Base-by-base conservation (phyloP, 1,139 yeast genomes). In the Arxiozyma bovina region DNA sequence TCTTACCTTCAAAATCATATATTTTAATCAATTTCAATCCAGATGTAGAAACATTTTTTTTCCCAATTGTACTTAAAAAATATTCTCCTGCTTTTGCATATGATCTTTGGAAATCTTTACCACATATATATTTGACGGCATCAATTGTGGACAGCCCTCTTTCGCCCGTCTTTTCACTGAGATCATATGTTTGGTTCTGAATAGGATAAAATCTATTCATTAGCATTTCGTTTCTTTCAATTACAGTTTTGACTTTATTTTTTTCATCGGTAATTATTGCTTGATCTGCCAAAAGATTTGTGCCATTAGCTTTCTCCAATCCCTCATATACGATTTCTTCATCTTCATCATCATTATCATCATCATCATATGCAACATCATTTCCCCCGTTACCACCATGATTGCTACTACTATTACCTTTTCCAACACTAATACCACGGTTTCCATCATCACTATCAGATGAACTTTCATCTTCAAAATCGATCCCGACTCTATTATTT, bases 1-100 rank as follows among this genome's bases (percentile, higher is more conserved):
- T 75, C 60, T 89, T 82, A 0, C 95, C 94, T 57, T 81, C 82
- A 60, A 83, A 82, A 63, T 87, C 94, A 57, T 83, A 80, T 30
- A 84, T 83, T 56, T 87, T 75, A 1, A 85, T 76, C 1, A 88
- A 70, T 1, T 77, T 70, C 48, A 73, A 64, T 48, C 75, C 73
- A 17, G 70, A 73, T 5, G 70, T 51, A 42, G 68, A 63, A 2
- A 65, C 60, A 3, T 71, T 63, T 51, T 67, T 66, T 46, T 70
- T 73, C 2, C 72, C 74, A 11, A 70, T 70, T 1, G 79, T 73
- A 25, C 65, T 66, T 25, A 67, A 55, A 47, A 75, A 70, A n/a
- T 71, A 66, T 34, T 81, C 88, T 47, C 83, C 68, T 20, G 77
- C 63, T 53, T 81, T 76, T 1, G 77, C 65, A 60, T 80, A 76